These are phyloP conservation scores for Straminergon stramineum DNA, from an alignment of 225 moss, liverwort and hornwort species.

Conservation along the genomic window DNA sequence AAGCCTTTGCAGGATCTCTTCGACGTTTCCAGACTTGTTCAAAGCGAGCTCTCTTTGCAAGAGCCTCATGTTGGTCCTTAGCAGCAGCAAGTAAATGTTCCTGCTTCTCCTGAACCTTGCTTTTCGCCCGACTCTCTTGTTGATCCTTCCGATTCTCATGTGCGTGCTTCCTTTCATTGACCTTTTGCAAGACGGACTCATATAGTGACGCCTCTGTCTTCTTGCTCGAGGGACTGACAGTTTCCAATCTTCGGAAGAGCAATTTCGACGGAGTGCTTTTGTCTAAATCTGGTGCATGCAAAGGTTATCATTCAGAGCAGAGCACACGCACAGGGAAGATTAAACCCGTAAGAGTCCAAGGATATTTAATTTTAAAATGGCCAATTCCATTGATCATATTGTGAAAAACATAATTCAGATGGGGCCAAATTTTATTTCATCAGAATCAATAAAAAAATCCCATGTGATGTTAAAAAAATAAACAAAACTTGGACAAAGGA, in stretches of 20 bases:
- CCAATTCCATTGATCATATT: background rate
- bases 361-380: too few relatives aligned
- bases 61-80: conserved; percentile 49
- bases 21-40: conserved; percentile 88
- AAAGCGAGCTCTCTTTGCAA: conserved; percentile 67
- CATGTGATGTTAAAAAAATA: background rate
- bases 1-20: conserved; percentile 18
- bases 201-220: conserved; percentile 39
- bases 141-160: conserved; percentile 34
- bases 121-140: conserved; percentile 23
- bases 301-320: background rate
- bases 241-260: conserved; percentile 78
- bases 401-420: background rate
- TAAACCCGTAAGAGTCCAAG: background rate
- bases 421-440: background rate
- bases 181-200: conserved; percentile 55
- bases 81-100: conserved; percentile 58
- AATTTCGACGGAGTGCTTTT: conserved; percentile 41
- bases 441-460: background rate
- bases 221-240: conserved; percentile 53
- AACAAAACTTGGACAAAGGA: background rate
- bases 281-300: conserved; percentile 24
- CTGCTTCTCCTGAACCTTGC: conserved; percentile 55
- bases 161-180: conserved; percentile 45
- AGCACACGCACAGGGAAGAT: background rate